Conservation (phyloP, 306 rosid genomes). For the Trifolium pratense region DNA sequence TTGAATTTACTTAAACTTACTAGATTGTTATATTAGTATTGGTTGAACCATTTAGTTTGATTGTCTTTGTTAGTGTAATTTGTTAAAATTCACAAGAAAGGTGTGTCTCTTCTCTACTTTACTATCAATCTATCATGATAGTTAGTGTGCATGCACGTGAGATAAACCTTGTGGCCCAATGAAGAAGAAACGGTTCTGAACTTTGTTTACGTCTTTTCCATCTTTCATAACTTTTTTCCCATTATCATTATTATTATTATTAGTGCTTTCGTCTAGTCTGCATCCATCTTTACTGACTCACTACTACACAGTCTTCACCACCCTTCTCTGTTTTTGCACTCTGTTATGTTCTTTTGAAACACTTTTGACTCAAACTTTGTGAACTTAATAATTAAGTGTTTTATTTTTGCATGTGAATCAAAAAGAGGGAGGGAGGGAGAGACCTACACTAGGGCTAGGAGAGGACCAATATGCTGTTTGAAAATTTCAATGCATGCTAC, state of each 20-base stretch:
- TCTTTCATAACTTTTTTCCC: constrained; percentile 13
- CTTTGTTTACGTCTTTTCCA: constrained; percentile 33
- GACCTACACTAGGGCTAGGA: not conserved
- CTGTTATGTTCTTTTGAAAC: not conserved
- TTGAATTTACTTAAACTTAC: too few relatives aligned
- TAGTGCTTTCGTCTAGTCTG: constrained; percentile 53
- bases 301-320: too few relatives aligned
- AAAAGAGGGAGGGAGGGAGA: not conserved
- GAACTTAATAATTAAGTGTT: not conserved
- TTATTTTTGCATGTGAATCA: not conserved
- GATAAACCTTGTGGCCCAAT: constrained; percentile 30
- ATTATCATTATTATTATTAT: constrained; percentile 21
- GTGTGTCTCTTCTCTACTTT: too few relatives aligned
- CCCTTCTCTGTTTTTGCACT: too few relatives aligned
- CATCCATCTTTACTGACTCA: constrained; percentile 37
- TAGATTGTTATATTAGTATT: too few relatives aligned
- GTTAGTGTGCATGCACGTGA: not conserved
- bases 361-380: constrained; percentile 20
- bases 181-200: constrained; percentile 34
- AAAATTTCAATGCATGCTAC: not conserved
- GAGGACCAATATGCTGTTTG: constrained; percentile 23
- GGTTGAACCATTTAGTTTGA: too few relatives aligned
- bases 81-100: too few relatives aligned
- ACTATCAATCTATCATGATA: not conserved
- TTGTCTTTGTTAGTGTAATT: too few relatives aligned